Conservation (phyloP, 495 filamentous ascomycete species). For the Mycothermus thermophilus region DNA sequence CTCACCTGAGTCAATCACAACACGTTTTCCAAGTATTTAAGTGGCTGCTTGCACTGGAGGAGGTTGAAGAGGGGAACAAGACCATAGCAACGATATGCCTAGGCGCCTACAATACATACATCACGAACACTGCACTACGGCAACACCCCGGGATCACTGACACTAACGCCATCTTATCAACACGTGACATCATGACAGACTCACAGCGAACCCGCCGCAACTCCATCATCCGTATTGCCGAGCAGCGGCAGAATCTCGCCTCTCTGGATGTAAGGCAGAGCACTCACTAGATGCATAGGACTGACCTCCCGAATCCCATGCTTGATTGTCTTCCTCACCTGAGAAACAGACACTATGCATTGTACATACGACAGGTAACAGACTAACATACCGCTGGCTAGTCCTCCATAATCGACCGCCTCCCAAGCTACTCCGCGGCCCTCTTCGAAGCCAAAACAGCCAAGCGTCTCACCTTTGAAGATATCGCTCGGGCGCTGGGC, state of each 20-base stretch:
- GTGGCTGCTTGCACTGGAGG: too few species aligned
- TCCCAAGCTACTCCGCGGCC: conserved; percentile 54
- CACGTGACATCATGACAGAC: not conserved
- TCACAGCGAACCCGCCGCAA: not conserved
- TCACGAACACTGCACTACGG: not conserved
- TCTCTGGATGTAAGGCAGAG: conserved; percentile 20
- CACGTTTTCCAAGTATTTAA: too few species aligned
- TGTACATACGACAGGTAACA: too few species aligned
- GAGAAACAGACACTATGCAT: not conserved
- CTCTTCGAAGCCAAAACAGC: conserved; percentile 78
- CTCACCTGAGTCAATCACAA: too few species aligned
- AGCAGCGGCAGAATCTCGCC: conserved; percentile 16
- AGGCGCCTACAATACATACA: too few species aligned
- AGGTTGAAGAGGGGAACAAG: too few species aligned
- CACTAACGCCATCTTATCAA: not conserved
- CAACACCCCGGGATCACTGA: not conserved
- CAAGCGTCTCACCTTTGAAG: conserved; percentile 64
- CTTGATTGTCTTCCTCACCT: not conserved
- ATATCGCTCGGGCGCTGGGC: conserved; percentile 60
- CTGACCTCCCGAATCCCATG: too few species aligned
- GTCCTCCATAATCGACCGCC: conserved; percentile 30
- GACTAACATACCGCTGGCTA: too few species aligned
- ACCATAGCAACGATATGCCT: too few species aligned
- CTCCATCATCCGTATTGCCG: conserved; percentile 10
- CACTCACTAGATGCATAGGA: not conserved